Evolutionary conservation across 2,329 filamentous ascomycete species (phyloP), one percentile per base, ranked within the genome.

Genomic region (Aspergillus pseudotamarii): DNA sequence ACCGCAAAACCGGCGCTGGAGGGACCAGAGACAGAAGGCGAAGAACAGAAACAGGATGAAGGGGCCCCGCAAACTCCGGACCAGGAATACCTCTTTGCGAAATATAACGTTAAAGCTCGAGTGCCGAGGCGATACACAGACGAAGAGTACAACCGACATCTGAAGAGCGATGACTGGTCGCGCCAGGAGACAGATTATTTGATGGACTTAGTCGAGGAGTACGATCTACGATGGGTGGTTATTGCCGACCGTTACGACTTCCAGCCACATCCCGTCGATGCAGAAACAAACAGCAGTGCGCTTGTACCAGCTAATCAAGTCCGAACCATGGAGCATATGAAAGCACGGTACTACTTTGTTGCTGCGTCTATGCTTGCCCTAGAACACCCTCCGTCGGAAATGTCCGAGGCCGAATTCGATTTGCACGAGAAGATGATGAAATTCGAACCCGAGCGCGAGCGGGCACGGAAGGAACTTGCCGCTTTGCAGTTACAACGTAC

Each of bases 141-240:
- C 66, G 92, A 94, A 66, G 90, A 96, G 75, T 99, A 99, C 79
- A 86, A 89, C 64, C 84, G 88, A 62, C 87, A 91, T 65, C 79
- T 99, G 57, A 85, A 88, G 70, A 90, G 84, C 73, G 82, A 87
- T 16, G 89, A 94, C 70, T 99, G 95, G 95, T 90, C 91, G 16
- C 92, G 91, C 72, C 90, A 95, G 71, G 95, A 99, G 79, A 99
- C 95, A 10, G 93, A 97, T 75, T 97, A 97, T 74, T 80, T 99
- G 66, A 86, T 98, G 75, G 82, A 87, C 3, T 76, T 94, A 41
- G 91, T 88, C 16, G 85, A 85, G 62, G 90, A 94, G 54, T 97
- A 89, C 73, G 93, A 96, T 73, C 84, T 97, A 64, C 89, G 95
- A 69, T 99, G 95, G 93, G 86, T 94, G 4, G 78, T 98, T 19